phyloP scores from a whole-genome alignment of 805 yeast species.

The Ogataea paraovalis region DNA sequence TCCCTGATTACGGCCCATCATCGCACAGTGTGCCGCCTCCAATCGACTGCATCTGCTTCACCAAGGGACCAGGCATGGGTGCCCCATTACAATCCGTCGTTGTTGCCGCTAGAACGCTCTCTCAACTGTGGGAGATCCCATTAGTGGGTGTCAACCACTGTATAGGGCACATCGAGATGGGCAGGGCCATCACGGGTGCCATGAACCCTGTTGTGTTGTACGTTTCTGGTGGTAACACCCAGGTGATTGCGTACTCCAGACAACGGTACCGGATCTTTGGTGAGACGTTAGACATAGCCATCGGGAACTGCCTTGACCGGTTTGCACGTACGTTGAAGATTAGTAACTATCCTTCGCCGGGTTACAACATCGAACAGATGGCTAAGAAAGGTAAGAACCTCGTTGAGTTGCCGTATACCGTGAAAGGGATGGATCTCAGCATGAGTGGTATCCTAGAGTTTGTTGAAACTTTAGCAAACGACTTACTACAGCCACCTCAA shows the following conservation, averaged over 20 bases:
- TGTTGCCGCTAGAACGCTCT: constrained; percentile 82
- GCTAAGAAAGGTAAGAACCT: constrained; percentile 66
- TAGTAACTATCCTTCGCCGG: constrained; percentile 94
- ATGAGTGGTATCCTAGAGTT: constrained; percentile 93
- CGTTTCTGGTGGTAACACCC: constrained; percentile 98
- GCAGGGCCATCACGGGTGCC: constrained; percentile 97
- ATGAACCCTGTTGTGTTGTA: constrained; percentile 94
- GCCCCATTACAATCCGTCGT: constrained; percentile 95
- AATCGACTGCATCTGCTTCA: constrained; percentile 81
- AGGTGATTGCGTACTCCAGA: constrained; percentile 92
- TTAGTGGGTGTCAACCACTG: constrained; percentile 96
- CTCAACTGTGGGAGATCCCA: constrained; percentile 78
- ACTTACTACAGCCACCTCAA: no score
- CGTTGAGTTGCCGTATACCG: constrained; percentile 88
- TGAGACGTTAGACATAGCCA: constrained; percentile 96
- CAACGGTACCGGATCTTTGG: constrained; percentile 97
- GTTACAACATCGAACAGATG: constrained; percentile 92
- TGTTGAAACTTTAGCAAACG: constrained; percentile 77
- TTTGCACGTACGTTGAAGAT: constrained; percentile 90
- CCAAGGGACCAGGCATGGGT: constrained; percentile 99
- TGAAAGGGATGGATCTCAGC: constrained; percentile 96
- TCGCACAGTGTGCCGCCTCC: neutral
- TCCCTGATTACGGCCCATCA: neutral
- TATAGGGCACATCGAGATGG: constrained; percentile 98
- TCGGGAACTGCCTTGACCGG: constrained; percentile 94